Percentiles rank a stretch among this genome's conserved stretches.
These are phyloP conservation scores for Alternaria ventricosa DNA, from an alignment of 2,329 filamentous ascomycete species.

Conservation along the genomic window DNA sequence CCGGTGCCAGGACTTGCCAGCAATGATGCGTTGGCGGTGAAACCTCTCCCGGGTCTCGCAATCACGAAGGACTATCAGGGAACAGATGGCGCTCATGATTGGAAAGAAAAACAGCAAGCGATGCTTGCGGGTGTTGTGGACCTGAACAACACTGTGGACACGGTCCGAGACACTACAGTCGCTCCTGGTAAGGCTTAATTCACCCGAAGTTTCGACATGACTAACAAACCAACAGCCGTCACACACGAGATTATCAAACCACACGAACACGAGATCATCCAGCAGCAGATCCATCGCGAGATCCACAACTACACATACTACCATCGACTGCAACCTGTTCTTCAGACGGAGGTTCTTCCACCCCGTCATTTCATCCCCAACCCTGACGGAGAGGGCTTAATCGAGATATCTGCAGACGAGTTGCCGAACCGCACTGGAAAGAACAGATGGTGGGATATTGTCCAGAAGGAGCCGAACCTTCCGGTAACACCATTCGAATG, in stretches of 20 bases:
- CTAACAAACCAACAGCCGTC: constrained; percentile 51
- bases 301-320: constrained; percentile 62
- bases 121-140: constrained; percentile 43
- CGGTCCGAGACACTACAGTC: constrained; percentile 43
- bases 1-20: background rate
- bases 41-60: background rate
- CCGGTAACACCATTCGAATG: constrained; percentile 10
- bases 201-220: background rate
- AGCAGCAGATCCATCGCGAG: constrained; percentile 59
- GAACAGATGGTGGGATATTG: constrained; percentile 39
- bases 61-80: background rate
- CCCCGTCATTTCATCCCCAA: constrained; percentile 59
- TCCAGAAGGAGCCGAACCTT: constrained; percentile 24
- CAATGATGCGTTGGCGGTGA: background rate
- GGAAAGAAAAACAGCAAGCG: constrained; percentile 10
- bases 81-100: background rate
- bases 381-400: constrained; percentile 42
- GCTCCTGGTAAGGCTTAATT: constrained; percentile 47
- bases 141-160: constrained; percentile 49
- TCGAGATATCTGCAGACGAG: constrained; percentile 55
- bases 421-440: constrained; percentile 44
- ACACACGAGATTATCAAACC: constrained; percentile 58
- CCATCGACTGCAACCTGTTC: constrained; percentile 61
- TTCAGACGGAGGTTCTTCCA: constrained; percentile 61
- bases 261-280: constrained; percentile 54